These are phyloP conservation scores for Colletotrichum neosansevieriae DNA, from an alignment of 2,329 filamentous ascomycete species.

Conservation along the genomic window DNA sequence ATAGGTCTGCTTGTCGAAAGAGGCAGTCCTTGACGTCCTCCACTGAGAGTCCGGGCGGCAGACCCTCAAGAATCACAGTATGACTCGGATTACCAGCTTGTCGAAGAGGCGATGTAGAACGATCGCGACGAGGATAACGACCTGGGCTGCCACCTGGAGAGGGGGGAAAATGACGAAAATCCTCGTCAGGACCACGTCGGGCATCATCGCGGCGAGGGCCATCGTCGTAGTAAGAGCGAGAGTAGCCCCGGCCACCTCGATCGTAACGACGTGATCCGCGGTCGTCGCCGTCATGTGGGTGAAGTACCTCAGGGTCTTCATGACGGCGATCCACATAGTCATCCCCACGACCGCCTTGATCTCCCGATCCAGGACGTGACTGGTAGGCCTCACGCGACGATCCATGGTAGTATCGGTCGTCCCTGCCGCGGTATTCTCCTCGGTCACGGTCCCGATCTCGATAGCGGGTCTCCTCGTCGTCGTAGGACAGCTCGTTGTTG, in stretches of 20 bases:
- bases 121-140: slow-evolving; percentile 40
- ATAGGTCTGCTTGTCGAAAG: slow-evolving; percentile 49
- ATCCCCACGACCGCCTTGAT: slow-evolving; percentile 46
- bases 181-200: slow-evolving; percentile 37
- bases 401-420: slow-evolving; percentile 43
- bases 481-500: slow-evolving; percentile 47
- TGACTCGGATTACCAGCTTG: slow-evolving; percentile 59
- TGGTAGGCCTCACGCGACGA: slow-evolving; percentile 43
- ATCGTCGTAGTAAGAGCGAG: slow-evolving; percentile 38
- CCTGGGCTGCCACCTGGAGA: slow-evolving; percentile 39
- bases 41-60: slow-evolving; percentile 62
- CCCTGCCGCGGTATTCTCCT: slow-evolving; percentile 24
- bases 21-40: slow-evolving; percentile 62
- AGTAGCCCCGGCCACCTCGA: slow-evolving; percentile 33
- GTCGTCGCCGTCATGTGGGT: slow-evolving; percentile 49
- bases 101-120: slow-evolving; percentile 46
- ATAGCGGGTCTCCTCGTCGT: slow-evolving; percentile 47
- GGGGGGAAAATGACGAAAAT: slow-evolving; percentile 34
- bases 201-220: slow-evolving; percentile 40
- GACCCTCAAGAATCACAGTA: slow-evolving; percentile 67
- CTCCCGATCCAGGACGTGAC: slow-evolving; percentile 42
- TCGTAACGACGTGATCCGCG: slow-evolving; percentile 44
- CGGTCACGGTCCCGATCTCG: slow-evolving; percentile 41
- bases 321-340: slow-evolving; percentile 45
- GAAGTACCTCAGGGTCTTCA: slow-evolving; percentile 53